Evolutionary conservation across 176 grass and related monocot genomes (phyloP).

Genomic region (Paspalum vaginatum): DNA sequence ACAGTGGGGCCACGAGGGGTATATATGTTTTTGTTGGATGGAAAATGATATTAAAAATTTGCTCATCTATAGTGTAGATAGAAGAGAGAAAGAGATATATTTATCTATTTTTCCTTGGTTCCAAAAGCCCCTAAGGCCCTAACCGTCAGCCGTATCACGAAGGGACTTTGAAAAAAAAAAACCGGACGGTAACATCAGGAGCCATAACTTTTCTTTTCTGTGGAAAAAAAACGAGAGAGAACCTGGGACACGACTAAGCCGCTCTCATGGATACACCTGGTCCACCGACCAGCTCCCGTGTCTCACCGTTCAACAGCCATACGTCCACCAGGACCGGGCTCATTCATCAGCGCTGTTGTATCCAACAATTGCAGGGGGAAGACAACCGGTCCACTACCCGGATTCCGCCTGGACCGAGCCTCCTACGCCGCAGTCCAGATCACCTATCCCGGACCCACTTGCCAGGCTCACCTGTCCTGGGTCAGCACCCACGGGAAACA

Average conservation of each 20-base stretch:
- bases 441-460: background rate
- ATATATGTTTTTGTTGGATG: too few species aligned
- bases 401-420: background rate
- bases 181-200: slow-evolving; percentile 16
- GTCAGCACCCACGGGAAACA: slow-evolving; percentile 45
- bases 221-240: slow-evolving; percentile 28
- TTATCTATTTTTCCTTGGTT: too few species aligned
- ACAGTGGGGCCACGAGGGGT: too few species aligned
- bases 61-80: too few species aligned
- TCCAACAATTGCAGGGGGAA: too few species aligned
- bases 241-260: background rate
- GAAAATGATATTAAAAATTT: too few species aligned
- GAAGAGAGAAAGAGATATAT: too few species aligned
- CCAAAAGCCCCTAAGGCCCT: too few species aligned
- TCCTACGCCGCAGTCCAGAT: slow-evolving; percentile 5
- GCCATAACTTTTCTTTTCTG: slow-evolving; percentile 28
- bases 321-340: background rate
- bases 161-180: background rate
- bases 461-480: slow-evolving; percentile 16
- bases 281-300: background rate
- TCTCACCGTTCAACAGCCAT: background rate
- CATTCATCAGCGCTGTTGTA: background rate
- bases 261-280: background rate
- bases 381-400: slow-evolving; percentile 21
- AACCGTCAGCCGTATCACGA: background rate